A percentile compares a stretch with the other conserved stretches of the same genome.
phyloP scores from a whole-genome alignment of 1,284 basidiomycete genomes.

The Gymnopus androsaceus region DNA sequence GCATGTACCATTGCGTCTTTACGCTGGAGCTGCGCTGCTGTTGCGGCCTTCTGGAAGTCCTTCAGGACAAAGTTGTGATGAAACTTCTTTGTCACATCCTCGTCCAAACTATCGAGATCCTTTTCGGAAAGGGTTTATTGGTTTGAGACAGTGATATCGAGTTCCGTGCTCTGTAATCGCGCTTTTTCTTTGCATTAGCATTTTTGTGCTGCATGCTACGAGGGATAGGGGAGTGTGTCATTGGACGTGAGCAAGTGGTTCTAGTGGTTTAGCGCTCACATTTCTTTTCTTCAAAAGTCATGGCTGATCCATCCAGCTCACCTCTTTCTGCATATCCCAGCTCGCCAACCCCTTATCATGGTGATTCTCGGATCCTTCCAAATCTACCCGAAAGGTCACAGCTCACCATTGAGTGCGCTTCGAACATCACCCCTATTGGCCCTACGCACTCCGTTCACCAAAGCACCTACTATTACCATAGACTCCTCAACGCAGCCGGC shows the following conservation, averaged over 20 bases:
- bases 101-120: slow-evolving; percentile 7
- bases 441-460: neutral
- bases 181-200: neutral
- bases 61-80: neutral
- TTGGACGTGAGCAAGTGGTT: neutral
- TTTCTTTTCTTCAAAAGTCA: no score
- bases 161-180: neutral
- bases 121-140: slow-evolving; percentile 1
- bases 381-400: no score
- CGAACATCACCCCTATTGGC: no score
- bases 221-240: neutral
- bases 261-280: neutral
- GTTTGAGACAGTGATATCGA: neutral
- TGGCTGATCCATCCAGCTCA: neutral
- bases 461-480: neutral
- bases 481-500: neutral
- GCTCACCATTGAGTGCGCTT: neutral
- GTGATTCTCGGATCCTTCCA: neutral
- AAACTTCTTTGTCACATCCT: neutral
- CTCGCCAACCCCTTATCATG: neutral
- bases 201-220: neutral
- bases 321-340: neutral
- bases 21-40: slow-evolving; percentile 26
- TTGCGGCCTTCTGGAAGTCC: slow-evolving; percentile 25
- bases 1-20: slow-evolving; percentile 36